Conservation (phyloP, 129 eudicot genomes). For the Escallonia herrerae region DNA sequence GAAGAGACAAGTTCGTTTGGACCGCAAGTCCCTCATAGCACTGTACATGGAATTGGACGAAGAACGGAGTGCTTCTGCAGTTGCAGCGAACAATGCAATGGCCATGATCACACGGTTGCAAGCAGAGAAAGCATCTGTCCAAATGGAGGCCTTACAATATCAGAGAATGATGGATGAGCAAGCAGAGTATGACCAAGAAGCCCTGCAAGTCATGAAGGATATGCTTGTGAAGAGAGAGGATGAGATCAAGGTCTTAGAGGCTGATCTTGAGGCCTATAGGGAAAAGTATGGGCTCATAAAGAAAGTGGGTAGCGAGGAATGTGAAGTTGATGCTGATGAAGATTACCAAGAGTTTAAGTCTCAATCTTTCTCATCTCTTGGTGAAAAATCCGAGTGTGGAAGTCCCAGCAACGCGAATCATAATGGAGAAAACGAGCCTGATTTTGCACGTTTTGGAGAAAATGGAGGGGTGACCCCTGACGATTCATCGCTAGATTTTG, state of each 20-base stretch:
- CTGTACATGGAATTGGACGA: constrained; percentile 90
- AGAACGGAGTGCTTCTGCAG: constrained; percentile 81
- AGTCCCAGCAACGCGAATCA: constrained; percentile 27
- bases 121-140: constrained; percentile 84
- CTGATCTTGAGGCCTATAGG: constrained; percentile 32
- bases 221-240: constrained; percentile 38
- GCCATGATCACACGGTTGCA: constrained; percentile 89
- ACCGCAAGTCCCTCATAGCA: constrained; percentile 48
- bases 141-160: constrained; percentile 92
- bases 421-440: constrained; percentile 29
- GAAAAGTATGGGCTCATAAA: constrained; percentile 26
- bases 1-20: constrained; percentile 48
- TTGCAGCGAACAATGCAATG: constrained; percentile 95
- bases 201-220: constrained; percentile 43
- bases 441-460: constrained; percentile 24
- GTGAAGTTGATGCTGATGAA: constrained; percentile 47
- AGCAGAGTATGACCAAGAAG: constrained; percentile 63
- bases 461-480: constrained; percentile 22
- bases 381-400: constrained; percentile 42
- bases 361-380: constrained; percentile 36
- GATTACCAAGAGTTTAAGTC: constrained; percentile 60
- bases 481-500: constrained; percentile 51
- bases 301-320: constrained; percentile 26
- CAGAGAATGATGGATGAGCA: constrained; percentile 73
- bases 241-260: constrained; percentile 38